These are phyloP conservation scores for Helianthus annuus DNA, from an alignment of 129 eudicot genomes.

Conservation along the genomic window HanXRQr2.0-SUNRISE NC_035433.2:69944973-69945472, in stretches of 20 bases:
- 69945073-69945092: conserved; percentile 50
- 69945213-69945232: conserved; percentile 57
- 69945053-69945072: conserved; percentile 88
- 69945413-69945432: conserved; percentile 49
- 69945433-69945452: conserved; percentile 69
- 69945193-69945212: conserved; percentile 56
- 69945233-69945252: conserved; percentile 92
- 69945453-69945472: conserved; percentile 58
- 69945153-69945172: conserved; percentile 98
- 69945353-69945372: conserved; percentile 89
- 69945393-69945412: conserved; percentile 55
- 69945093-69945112: conserved; percentile 65
- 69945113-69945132: conserved; percentile 71
- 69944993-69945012: conserved; percentile 85
- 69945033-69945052: conserved; percentile 97
- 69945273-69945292: conserved; percentile 69
- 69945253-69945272: conserved; percentile 75
- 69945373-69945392: conserved; percentile 84
- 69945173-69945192: conserved; percentile 59
- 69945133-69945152: conserved; percentile 81
- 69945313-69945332: conserved; percentile 46
- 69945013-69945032: conserved; percentile 74
- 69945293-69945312: conserved; percentile 83
- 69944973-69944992: conserved; percentile 70
- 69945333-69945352: conserved; percentile 60